Percentiles rank a stretch among this genome's conserved stretches.
phyloP scores from a whole-genome alignment of 2,329 filamentous ascomycete genomes.

The Helotiales sp. region DNA sequence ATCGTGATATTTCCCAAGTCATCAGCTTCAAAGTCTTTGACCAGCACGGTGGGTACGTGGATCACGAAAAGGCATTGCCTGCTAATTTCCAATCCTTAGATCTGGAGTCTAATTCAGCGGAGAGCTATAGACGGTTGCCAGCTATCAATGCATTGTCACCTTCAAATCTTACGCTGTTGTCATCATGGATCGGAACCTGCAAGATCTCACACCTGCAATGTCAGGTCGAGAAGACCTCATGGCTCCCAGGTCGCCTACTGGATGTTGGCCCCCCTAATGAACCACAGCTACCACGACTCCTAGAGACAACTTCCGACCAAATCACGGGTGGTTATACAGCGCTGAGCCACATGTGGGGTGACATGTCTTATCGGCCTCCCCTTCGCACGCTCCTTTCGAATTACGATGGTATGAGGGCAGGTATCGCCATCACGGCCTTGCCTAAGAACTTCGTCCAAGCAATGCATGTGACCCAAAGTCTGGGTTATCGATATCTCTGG shows the following conservation, averaged over 20 bases:
- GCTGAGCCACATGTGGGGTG: conserved; percentile 13
- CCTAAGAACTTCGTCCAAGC: conserved; percentile 7
- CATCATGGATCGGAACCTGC: conserved; percentile 1
- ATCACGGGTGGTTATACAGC: not conserved
- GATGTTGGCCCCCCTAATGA: conserved; percentile 2
- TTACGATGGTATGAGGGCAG: conserved; percentile 1
- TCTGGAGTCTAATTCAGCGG: not conserved
- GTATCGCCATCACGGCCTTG: not conserved
- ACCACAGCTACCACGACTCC: not conserved
- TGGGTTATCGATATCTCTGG: conserved; percentile 3
- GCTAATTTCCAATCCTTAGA: not conserved
- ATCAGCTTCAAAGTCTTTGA: conserved; percentile 10
- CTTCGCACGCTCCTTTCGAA: conserved; percentile 1
- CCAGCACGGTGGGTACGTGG: conserved; percentile 1
- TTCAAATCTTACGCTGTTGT: conserved; percentile 1
- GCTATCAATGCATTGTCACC: not conserved
- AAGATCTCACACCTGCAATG: not conserved
- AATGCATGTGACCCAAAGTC: not conserved
- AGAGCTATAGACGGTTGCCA: not conserved
- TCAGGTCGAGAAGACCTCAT: not conserved
- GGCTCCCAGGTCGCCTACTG: conserved; percentile 6
- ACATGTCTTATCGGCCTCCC: not conserved
- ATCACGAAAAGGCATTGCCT: too few species aligned
- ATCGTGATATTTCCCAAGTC: conserved; percentile 1
- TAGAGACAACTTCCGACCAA: not conserved